These are phyloP conservation scores for Metschnikowia noctiluminum DNA, from an alignment of 805 yeast genomes.

Conservation along the genomic window DNA sequence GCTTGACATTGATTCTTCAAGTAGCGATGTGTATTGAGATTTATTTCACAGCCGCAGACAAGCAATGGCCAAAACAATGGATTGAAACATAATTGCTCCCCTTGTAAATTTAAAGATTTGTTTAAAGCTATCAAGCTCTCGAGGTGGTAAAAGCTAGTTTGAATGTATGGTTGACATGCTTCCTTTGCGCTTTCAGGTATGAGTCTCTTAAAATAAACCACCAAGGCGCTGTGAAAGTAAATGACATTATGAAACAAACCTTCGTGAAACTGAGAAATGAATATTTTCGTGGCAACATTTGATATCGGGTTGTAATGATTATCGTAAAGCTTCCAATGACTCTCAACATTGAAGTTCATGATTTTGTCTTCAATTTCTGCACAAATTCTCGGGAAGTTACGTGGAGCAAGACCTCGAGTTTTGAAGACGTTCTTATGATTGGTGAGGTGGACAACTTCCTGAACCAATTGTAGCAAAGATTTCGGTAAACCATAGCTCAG, in stretches of 20 bases:
- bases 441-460: conserved; percentile 44
- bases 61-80: conserved; percentile 50
- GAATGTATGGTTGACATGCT: conserved; percentile 34
- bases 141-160: conserved; percentile 32
- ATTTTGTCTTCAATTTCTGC: conserved; percentile 53
- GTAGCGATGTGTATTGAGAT: conserved; percentile 20
- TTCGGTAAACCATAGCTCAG: conserved; percentile 48
- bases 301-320: conserved; percentile 17
- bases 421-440: conserved; percentile 51
- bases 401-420: conserved; percentile 38
- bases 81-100: conserved; percentile 22
- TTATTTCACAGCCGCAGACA: conserved; percentile 32
- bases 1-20: conserved; percentile 31
- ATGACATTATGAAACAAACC: conserved; percentile 35
- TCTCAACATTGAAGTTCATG: conserved; percentile 42
- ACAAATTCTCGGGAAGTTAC: conserved; percentile 54
- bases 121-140: conserved; percentile 22
- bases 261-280: conserved; percentile 38
- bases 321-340: conserved; percentile 39
- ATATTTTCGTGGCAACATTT: conserved; percentile 18
- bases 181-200: conserved; percentile 41
- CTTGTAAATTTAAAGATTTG: conserved; percentile 6
- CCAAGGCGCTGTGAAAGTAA: conserved; percentile 41
- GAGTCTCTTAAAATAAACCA: conserved; percentile 44
- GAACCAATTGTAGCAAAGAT: conserved; percentile 44